Evolutionary conservation across 2,329 filamentous ascomycete genomes (phyloP).

Genomic region (Aspergillus terreus): DNA sequence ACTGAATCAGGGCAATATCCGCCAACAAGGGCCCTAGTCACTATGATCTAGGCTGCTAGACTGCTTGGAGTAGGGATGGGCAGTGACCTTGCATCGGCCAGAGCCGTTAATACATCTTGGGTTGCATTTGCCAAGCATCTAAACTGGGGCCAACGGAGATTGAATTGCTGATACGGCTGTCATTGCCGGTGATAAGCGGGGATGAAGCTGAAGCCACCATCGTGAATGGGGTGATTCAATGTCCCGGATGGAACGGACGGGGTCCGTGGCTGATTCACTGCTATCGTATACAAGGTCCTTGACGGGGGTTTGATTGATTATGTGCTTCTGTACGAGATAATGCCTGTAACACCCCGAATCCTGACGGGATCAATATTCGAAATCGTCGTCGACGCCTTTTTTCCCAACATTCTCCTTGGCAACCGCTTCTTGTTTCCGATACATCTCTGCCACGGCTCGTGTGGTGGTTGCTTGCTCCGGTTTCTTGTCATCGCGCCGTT

Average conservation of each 20-base stretch:
- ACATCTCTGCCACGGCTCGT: constrained; percentile 92
- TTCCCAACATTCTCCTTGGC: constrained; percentile 79
- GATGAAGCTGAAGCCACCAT: neutral
- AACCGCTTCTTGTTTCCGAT: constrained; percentile 88
- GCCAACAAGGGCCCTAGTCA: too few species aligned
- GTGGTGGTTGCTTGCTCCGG: constrained; percentile 82
- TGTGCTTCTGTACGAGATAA: neutral
- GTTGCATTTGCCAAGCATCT: constrained; percentile 9
- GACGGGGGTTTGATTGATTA: neutral
- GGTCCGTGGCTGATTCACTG: neutral
- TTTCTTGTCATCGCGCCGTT: constrained; percentile 91
- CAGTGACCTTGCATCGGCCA: too few species aligned
- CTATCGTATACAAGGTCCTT: neutral
- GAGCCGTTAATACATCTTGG: constrained; percentile 1
- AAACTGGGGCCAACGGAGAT: neutral
- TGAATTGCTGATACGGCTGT: neutral
- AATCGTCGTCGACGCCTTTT: constrained; percentile 91
- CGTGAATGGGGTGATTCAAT: neutral
- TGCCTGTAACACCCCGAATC: neutral
- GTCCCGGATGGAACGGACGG: too few species aligned
- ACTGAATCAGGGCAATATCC: too few species aligned
- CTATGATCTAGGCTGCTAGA: too few species aligned
- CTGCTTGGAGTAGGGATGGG: too few species aligned
- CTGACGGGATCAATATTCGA: constrained; percentile 69
- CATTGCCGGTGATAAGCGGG: constrained; percentile 7